These are phyloP conservation scores for Globisporangium paddicum DNA, from an alignment of 352 stramenopile species.

Conservation along the genomic window DNA sequence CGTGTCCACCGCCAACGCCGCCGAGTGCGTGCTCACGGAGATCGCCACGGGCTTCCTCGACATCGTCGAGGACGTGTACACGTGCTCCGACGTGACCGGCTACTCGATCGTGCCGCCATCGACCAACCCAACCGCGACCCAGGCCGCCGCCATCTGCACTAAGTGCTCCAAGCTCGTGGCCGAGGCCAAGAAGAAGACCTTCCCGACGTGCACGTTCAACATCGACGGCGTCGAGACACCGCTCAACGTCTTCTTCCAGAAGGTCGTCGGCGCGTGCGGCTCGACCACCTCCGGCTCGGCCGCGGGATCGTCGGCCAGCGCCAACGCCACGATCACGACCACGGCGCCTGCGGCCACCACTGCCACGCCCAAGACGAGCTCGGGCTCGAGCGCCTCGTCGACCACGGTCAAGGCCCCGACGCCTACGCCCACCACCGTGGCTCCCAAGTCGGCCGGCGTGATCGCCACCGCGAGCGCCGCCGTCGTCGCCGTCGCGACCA, in stretches of 20 bases:
- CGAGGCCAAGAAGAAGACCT: constrained; percentile 8
- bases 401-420: neutral
- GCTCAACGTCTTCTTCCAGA: constrained; percentile 3
- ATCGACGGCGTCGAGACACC: constrained; percentile 6
- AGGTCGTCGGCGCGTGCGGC: neutral
- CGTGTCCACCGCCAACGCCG: constrained; percentile 2
- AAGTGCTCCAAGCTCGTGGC: constrained; percentile 7
- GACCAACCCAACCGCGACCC: neutral
- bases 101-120: constrained; percentile 3
- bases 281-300: neutral
- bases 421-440: neutral
- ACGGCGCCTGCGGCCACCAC: neutral
- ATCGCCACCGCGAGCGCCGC: constrained; percentile 1
- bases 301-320: neutral
- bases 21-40: neutral
- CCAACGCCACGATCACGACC: neutral
- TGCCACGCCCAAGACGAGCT: neutral
- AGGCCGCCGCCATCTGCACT: constrained; percentile 4
- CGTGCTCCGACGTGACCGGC: constrained; percentile 1
- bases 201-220: constrained; percentile 5
- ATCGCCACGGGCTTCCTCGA: neutral
- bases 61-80: neutral
- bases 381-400: neutral
- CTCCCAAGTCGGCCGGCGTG: neutral
- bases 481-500: constrained; percentile 1